Base-by-base conservation (phyloP, 192 early-diverging fungal species). In the Chytriomyces hyalinus region DNA sequence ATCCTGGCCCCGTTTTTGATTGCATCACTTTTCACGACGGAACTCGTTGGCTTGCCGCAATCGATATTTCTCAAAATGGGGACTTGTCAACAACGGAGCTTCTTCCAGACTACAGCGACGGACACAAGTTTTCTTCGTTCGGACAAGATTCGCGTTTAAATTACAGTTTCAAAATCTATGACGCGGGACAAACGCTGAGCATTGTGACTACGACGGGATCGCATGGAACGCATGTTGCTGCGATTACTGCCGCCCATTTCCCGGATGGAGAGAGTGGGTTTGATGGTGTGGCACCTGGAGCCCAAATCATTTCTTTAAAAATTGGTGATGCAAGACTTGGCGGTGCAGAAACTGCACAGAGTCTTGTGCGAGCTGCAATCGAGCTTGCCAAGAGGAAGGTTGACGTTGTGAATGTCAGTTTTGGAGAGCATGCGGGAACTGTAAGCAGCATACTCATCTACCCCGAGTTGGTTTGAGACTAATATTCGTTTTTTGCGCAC, bases 201-300 rank as follows among this genome's bases (percentile, higher is more conserved):
- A 93, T 97, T 74, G 96, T 96, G 45, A 93, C 92, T 44, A 77
- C 89, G 51, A 86, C 89, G 57, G 93, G 94, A 15, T 81, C 88
- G 36, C 97, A 99, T 76, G 92, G 93, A 26, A 97, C 93, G 6
- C 97, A 99, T 73, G 97, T 99, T 61, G 95, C 96, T 44, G 93
- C 91, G 36, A 98, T 99, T 78, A 82, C 94, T 15, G 94, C 94
- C 0, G 63, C 63, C 36, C 36, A 28, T 26, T 65, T 65, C 24
- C 24, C 24, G 2, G 63, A 65, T 26, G 26, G 26, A 15, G 63
- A 28, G 15, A 22, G 11, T 26, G 95, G 94, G 13, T 83, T 94
- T 63, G 93, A 95, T 79, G 97, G 97, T 79, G 92, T 95, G 50
- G 97, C 97, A 7, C 97, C 97, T 1, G 97, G 96, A 65, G 95